Base-by-base conservation (phyloP, 345 rosid genomes). In the Hibiscus trionum region DNA sequence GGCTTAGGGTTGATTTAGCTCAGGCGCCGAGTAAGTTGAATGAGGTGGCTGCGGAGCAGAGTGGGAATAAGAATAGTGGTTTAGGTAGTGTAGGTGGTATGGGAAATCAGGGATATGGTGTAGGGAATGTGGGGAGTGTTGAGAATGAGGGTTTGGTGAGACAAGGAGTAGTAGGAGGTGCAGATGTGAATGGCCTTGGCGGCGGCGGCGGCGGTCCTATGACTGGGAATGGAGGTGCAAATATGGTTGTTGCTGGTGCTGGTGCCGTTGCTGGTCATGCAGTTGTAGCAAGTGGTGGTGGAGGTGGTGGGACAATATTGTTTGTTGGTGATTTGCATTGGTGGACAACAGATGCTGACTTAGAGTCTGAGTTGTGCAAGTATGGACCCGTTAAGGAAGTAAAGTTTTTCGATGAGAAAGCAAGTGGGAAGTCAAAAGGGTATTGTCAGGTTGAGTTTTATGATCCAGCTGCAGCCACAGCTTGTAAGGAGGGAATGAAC, bases 341-440 rank as follows among this genome's bases (percentile, higher is more conserved):
- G 69, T 65, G 69, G 69, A 65, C 69, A 3, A 65, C 55, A 44
- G 69, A 65, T 65, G 33, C 55, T 44, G 69, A 65, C 24, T 29
- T 65, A 24, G 55, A 65, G 31, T 44, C 53, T 21, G 69, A 65
- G 55, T 65, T 65, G 55, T 65, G 55, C 55, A 65, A 65, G 69
- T 44, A 65, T 65, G 69, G 55, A 8, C 53, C 31, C 0, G 53
- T 65, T 52, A 65, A 65, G 55, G 69, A 65, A 65, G 55, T 65
- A n/a, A 65, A 65, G 53, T 65, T 65, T 65, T 65, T 49, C 4
- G 69, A 65, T 44, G 69, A 65, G 69, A 65, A 65, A 44, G 69
- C 69, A 0, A 65, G 69, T 42, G 55, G 69, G 11, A 65, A 65
- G 69, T 65, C 69, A 12, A 65, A 65, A 65, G 69, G 55, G 0